These are phyloP conservation scores for Nidularia pulvinata DNA, from an alignment of 768 basidiomycete genomes.

Conservation along the genomic window DNA sequence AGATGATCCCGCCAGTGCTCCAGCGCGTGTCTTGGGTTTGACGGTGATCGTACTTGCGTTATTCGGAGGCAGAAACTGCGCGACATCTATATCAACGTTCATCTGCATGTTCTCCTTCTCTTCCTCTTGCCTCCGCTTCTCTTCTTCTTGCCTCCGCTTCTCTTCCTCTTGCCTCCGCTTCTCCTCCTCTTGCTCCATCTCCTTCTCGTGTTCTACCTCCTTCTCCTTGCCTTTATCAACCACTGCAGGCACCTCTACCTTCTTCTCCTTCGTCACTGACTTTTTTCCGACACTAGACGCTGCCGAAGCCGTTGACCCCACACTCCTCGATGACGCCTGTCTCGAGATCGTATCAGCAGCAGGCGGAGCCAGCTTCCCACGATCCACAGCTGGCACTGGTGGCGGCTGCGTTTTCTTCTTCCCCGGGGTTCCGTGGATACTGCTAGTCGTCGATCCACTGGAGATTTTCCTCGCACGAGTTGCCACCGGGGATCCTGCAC, in stretches of 20 bases:
- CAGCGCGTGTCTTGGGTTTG: conserved; percentile 15
- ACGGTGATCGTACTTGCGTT: conserved; percentile 19
- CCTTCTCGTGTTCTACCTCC: background rate
- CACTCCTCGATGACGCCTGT: conserved; percentile 15
- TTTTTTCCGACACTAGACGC: conserved; percentile 2
- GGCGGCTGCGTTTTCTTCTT: conserved; percentile 14
- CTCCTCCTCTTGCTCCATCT: background rate
- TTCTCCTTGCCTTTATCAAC: conserved; percentile 11
- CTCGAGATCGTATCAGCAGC: conserved; percentile 13
- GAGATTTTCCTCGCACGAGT: conserved; percentile 20
- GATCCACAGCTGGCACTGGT: conserved; percentile 21
- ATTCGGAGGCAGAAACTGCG: conserved; percentile 1
- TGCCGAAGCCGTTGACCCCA: conserved; percentile 16
- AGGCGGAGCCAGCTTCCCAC: conserved; percentile 24
- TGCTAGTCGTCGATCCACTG: conserved; percentile 7
- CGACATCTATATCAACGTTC: conserved; percentile 7
- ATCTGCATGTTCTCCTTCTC: conserved; percentile 8
- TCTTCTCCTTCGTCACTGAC: conserved; percentile 10
- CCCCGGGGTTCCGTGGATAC: conserved; percentile 8
- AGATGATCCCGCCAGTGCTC: conserved; percentile 9
- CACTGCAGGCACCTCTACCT: conserved; percentile 15
- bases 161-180: conserved; percentile 6
- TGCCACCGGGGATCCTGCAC: conserved; percentile 5
- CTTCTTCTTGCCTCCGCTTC: conserved; percentile 1
- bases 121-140: conserved; percentile 3